phyloP scores from a whole-genome alignment of 805 yeast genomes.

The Candida palmyrensis region DNA sequence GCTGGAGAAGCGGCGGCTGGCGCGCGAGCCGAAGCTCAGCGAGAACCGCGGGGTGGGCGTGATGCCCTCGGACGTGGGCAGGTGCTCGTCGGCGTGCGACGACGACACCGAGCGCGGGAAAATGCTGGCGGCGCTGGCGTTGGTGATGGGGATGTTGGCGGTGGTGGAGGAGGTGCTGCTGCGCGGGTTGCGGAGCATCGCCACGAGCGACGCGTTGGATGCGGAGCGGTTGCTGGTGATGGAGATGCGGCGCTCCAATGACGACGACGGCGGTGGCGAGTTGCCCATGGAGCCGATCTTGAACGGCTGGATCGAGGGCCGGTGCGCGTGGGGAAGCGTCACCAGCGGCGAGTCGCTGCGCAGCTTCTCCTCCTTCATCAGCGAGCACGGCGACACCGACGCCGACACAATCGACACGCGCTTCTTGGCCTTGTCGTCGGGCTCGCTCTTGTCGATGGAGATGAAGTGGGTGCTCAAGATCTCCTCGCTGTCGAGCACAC shows the following conservation, averaged over 20 bases:
- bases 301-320: constrained; percentile 51
- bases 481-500: constrained; percentile 62
- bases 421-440: constrained; percentile 8
- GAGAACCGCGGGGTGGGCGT: constrained; percentile 52
- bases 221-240: constrained; percentile 43
- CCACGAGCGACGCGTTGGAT: constrained; percentile 51
- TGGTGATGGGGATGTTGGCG: constrained; percentile 18
- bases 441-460: constrained; percentile 33
- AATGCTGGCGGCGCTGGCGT: constrained; percentile 11
- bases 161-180: constrained; percentile 36
- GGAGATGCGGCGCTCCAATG: constrained; percentile 35
- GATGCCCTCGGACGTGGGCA: constrained; percentile 1
- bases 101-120: constrained; percentile 35
- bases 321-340: not conserved
- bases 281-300: constrained; percentile 55
- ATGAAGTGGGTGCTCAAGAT: constrained; percentile 54
- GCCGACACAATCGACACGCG: constrained; percentile 12
- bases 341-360: not conserved
- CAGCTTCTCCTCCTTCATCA: constrained; percentile 5
- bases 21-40: constrained; percentile 68
- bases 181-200: constrained; percentile 46
- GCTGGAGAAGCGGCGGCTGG: constrained; percentile 43
- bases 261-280: constrained; percentile 32
- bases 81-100: constrained; percentile 25
- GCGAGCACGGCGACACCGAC: constrained; percentile 25